phyloP scores from a whole-genome alignment of 2,329 filamentous ascomycete genomes.

The Lasiodiplodia sp. region DNA sequence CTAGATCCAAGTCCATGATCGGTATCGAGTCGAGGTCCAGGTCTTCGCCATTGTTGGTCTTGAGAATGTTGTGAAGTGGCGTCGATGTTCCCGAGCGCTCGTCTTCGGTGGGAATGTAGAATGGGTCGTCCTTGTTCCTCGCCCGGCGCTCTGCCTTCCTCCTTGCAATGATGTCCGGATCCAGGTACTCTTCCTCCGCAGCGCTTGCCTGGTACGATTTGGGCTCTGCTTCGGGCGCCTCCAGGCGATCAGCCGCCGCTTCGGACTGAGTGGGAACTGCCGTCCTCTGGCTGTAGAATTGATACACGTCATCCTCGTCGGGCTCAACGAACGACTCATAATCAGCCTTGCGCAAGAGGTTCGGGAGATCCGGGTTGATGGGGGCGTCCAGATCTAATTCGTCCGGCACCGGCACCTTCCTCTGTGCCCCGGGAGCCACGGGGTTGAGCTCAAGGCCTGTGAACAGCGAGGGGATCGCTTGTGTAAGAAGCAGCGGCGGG shows the following conservation, averaged over 20 bases:
- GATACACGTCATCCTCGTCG: slow-evolving; percentile 53
- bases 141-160: slow-evolving; percentile 80
- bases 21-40: slow-evolving; percentile 95
- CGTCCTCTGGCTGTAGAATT: slow-evolving; percentile 55
- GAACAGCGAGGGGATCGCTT: slow-evolving; percentile 89
- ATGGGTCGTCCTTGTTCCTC: slow-evolving; percentile 90
- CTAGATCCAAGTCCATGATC: slow-evolving; percentile 89
- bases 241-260: slow-evolving; percentile 54
- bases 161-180: slow-evolving; percentile 75
- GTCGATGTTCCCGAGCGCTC: slow-evolving; percentile 69
- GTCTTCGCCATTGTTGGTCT: slow-evolving; percentile 72
- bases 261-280: slow-evolving; percentile 36
- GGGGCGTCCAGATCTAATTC: slow-evolving; percentile 80
- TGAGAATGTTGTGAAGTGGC: slow-evolving; percentile 77
- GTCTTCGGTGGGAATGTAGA: slow-evolving; percentile 75
- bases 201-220: slow-evolving; percentile 55
- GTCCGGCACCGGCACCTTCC: slow-evolving; percentile 81
- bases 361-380: slow-evolving; percentile 77
- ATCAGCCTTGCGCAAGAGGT: slow-evolving; percentile 66
- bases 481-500: slow-evolving; percentile 83
- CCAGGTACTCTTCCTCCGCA: slow-evolving; percentile 63
- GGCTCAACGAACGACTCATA: slow-evolving; percentile 50
- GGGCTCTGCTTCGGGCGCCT: slow-evolving; percentile 45
- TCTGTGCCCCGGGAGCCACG: slow-evolving; percentile 81
- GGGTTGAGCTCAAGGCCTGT: slow-evolving; percentile 89